A percentile compares a stretch with the other conserved stretches of the same genome.
phyloP scores from a whole-genome alignment of 768 basidiomycete species.

The Mrakia frigida region DNA sequence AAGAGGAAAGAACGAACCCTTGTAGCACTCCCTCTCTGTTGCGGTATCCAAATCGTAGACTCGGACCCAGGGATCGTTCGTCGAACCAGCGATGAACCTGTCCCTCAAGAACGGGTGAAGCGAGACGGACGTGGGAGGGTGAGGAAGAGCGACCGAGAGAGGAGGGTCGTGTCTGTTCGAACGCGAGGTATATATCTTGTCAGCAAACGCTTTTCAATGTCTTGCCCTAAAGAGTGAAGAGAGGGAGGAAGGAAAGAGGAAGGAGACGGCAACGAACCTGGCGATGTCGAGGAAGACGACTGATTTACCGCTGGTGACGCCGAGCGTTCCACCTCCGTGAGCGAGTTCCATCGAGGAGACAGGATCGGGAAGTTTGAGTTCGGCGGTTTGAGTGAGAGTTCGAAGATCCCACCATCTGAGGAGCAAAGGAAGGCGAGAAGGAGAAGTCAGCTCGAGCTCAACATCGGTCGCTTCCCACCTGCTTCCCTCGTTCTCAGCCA shows the following conservation, averaged over 20 bases:
- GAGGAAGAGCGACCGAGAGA: slow-evolving; percentile 72
- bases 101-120: slow-evolving; percentile 84
- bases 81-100: slow-evolving; percentile 85
- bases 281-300: slow-evolving; percentile 74
- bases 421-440: slow-evolving; percentile 47
- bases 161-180: slow-evolving; percentile 53
- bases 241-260: slow-evolving; percentile 18
- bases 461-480: background rate
- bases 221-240: slow-evolving; percentile 36
- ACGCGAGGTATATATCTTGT: background rate
- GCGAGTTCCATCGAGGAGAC: slow-evolving; percentile 95
- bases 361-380: slow-evolving; percentile 65
- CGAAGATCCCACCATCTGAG: slow-evolving; percentile 84
- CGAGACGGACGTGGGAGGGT: slow-evolving; percentile 88
- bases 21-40: slow-evolving; percentile 59
- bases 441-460: slow-evolving; percentile 30
- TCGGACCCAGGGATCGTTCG: slow-evolving; percentile 91
- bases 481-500: background rate
- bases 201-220: slow-evolving; percentile 37
- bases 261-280: slow-evolving; percentile 37
- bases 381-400: slow-evolving; percentile 64
- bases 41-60: slow-evolving; percentile 80
- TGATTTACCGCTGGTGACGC: slow-evolving; percentile 84
- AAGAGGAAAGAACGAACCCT: slow-evolving; percentile 12
- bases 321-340: slow-evolving; percentile 65